Evolutionary conservation across 2,329 filamentous ascomycete species (phyloP), one percentile per base, ranked within the genome.

Genomic region (Pyrenochaeta sp.): DNA sequence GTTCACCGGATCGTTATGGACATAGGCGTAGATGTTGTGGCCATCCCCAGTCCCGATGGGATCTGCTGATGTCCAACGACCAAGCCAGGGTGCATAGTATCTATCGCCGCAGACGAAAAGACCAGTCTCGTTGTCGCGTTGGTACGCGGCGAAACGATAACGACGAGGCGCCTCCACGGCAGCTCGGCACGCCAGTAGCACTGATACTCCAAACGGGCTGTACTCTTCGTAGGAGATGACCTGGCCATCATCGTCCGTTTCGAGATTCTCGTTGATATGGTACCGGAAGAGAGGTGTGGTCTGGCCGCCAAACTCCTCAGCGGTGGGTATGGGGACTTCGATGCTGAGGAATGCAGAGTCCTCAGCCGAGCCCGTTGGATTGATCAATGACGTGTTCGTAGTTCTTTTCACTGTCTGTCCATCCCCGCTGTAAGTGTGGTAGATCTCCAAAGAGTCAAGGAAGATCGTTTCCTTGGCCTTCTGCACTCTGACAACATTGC

Each of bases 161-260:
- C 29, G 35, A 23, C 31, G 29, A 3, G 35, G 35, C 3, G 17
- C 15, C 15, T 35, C 21, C 4, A 14, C 14, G 3, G 14, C 6
- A 10, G 7, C 11, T 2, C 9, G 11, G 4, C 15, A 10, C 7
- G 21, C 15, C 17, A n/a, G 30, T 4, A 53, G 61, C 2, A 53
- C 35, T 5, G 58, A 48, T 11, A n/a, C 19, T 1, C 67, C 68
- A 37, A 49, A 71, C 4, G 68, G 60, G 3, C 44, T 48, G 37
- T 65, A 69, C 44, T 71, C 68, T 29, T 69, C 63, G 31, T 63
- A 66, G 3, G 63, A 63, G 5, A 69, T 32, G 13, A 69, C 20
- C 4, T 53, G 31, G 11, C 22, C 60, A 1, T 55, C 11, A 6
- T 59, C 45, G 36, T 66, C 64, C 2, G 63, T 21, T 43, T 71